These are phyloP conservation scores for Leishmania tarentolae DNA, from an alignment of 208 protist species.

Conservation along the genomic window DNA sequence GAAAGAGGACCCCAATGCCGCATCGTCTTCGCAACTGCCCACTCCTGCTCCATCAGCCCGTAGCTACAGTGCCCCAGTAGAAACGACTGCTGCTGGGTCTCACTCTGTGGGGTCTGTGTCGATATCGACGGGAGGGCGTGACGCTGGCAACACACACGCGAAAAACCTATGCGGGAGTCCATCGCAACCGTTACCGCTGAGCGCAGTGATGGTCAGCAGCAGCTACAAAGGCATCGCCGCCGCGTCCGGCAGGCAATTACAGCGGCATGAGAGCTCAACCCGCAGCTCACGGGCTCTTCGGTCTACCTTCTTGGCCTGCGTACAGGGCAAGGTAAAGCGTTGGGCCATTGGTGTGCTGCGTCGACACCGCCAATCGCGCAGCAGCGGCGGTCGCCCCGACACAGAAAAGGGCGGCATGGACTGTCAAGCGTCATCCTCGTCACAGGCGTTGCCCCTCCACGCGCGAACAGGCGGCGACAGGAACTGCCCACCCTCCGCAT, in stretches of 20 bases:
- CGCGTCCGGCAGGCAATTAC: background rate
- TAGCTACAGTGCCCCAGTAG: background rate
- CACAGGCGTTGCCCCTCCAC: background rate
- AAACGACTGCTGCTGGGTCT: background rate
- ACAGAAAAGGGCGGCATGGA: background rate
- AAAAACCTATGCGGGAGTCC: background rate
- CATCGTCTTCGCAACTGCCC: background rate
- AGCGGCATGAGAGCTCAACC: background rate
- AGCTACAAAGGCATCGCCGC: background rate
- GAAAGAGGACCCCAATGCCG: background rate
- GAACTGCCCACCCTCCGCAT: background rate
- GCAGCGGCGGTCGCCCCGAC: background rate
- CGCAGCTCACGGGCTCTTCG: background rate
- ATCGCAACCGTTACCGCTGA: background rate
- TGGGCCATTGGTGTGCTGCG: background rate
- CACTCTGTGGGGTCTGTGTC: background rate
- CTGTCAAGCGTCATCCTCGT: background rate
- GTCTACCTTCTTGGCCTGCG: background rate
- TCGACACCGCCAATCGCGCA: background rate
- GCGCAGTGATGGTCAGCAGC: background rate
- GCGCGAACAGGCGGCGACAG: background rate
- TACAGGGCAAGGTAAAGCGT: background rate
- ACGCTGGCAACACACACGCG: background rate
- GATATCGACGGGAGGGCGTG: background rate
- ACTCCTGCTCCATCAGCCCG: background rate